Evolutionary conservation across 2,329 filamentous ascomycete species (phyloP), one percentile per base, ranked within the genome.

Genomic region (Calonectria pteridis): DNA sequence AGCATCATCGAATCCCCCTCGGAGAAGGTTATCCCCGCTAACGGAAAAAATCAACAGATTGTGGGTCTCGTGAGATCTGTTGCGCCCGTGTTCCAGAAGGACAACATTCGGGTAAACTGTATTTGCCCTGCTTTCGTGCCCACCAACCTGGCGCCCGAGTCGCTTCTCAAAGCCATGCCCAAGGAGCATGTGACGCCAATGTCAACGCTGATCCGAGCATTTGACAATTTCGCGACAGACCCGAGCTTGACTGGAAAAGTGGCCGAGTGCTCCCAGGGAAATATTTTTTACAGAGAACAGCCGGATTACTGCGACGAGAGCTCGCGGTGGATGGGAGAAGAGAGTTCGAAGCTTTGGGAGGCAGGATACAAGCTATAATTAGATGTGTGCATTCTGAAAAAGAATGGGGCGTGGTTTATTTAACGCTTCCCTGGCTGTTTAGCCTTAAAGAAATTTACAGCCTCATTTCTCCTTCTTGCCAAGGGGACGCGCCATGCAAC

Each of bases 141-240:
- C 0, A 71, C 68, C 10, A 64, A 55, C 23, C 59, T 71, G 10
- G 49, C 46, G 2, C 68, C 68, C 13, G 33, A 53, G 29, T 26
- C 59, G 23, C 46, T 71, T 7, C 28, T 71, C 2, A 65, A 71
- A 50, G 46, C 50, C 18, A 55, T 71, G 35, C 68, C 68, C 20
- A 58, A 65, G 46, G 59, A 71, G 28, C 68, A 71, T 29, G 55
- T 71, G 6, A 71, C 68, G 16, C 59, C 68, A 16, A 71, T 71
- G 68, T 65, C 59, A 2, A 71, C 68, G 2, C 23, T 64, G 37
- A 71, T 65, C 6, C 43, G 37, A 18, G 68, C 68, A 5, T 71
- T 65, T 31, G 49, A 71, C 10, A 65, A 33, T n/a, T 71, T 71
- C 33, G 46, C 37, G 1, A 55, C n/a, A 3, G 59, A 71, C n/a